Percentiles rank a stretch among this genome's conserved stretches.
Conservation (phyloP, 139 green algal genomes). For the Tetradesmus obliquus region DNA sequence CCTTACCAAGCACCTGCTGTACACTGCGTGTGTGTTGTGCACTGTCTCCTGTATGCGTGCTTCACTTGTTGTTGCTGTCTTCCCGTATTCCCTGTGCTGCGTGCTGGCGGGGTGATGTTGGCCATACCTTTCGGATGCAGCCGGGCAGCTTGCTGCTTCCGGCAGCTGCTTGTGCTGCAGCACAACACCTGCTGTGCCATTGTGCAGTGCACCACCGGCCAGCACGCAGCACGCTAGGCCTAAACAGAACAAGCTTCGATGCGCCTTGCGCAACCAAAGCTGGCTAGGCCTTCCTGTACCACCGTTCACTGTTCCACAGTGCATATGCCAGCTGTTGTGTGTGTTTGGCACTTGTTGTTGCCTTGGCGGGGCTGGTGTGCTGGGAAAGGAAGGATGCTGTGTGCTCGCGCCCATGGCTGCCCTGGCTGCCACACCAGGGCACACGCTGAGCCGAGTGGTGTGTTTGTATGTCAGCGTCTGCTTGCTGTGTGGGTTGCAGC, state of each 20-base stretch:
- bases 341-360: background rate
- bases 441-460: too few relatives aligned
- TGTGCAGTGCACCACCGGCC: background rate
- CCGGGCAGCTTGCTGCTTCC: background rate
- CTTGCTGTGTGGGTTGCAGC: too few relatives aligned
- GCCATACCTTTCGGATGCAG: background rate
- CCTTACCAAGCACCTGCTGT: background rate
- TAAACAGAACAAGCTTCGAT: background rate
- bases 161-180: background rate
- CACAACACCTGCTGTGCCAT: background rate
- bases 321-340: background rate
- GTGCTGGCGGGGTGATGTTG: background rate
- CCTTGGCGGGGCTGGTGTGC: background rate
- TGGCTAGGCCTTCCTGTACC: background rate
- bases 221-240: background rate
- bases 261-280: background rate
- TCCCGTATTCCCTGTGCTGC: background rate
- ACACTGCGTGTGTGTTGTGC: background rate
- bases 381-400: too few relatives aligned
- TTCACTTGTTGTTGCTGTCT: background rate
- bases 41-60: background rate
- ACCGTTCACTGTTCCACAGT: background rate
- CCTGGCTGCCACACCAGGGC: too few relatives aligned
- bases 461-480: too few relatives aligned
- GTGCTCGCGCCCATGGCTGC: background rate